Evolutionary conservation across 176 grass and related monocot species (phyloP).

Genomic region (Phyllostachys edulis): DNA sequence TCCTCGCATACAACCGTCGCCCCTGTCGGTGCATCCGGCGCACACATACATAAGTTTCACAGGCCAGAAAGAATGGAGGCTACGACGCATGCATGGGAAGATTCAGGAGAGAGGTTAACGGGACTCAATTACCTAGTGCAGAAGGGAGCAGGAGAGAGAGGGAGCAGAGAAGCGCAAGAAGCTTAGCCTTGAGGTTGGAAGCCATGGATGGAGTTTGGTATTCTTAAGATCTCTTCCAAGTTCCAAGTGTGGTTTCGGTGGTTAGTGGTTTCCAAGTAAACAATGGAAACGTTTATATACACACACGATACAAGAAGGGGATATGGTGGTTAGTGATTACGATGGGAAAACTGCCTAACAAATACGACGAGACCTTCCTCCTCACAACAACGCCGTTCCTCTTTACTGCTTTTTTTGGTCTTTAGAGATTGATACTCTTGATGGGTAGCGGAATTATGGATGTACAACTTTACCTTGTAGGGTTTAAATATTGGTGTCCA

Average conservation of each 20-base stretch:
- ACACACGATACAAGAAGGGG: background rate
- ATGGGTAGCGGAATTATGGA: too few species aligned
- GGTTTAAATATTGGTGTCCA: too few species aligned
- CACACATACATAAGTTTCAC: too few species aligned
- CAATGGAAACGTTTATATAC: background rate
- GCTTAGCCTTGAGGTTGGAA: constrained; percentile 16
- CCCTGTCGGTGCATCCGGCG: background rate
- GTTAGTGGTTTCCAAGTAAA: background rate
- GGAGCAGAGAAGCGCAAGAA: constrained; percentile 19
- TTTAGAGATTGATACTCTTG: too few species aligned
- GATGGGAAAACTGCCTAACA: background rate
- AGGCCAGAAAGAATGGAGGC: background rate
- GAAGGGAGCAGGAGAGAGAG: constrained; percentile 43
- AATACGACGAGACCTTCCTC: background rate
- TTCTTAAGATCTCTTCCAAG: background rate
- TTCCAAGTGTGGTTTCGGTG: background rate
- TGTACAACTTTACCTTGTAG: too few species aligned
- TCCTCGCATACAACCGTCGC: constrained; percentile 59
- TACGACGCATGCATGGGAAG: background rate
- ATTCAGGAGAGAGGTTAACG: background rate
- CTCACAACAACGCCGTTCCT: background rate
- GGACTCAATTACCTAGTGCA: constrained; percentile 35
- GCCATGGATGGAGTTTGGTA: constrained; percentile 43
- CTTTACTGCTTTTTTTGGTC: background rate
- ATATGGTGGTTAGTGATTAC: background rate